Evolutionary conservation across 1,284 basidiomycete species (phyloP).

Genomic region (Puccinia novopanici): DNA sequence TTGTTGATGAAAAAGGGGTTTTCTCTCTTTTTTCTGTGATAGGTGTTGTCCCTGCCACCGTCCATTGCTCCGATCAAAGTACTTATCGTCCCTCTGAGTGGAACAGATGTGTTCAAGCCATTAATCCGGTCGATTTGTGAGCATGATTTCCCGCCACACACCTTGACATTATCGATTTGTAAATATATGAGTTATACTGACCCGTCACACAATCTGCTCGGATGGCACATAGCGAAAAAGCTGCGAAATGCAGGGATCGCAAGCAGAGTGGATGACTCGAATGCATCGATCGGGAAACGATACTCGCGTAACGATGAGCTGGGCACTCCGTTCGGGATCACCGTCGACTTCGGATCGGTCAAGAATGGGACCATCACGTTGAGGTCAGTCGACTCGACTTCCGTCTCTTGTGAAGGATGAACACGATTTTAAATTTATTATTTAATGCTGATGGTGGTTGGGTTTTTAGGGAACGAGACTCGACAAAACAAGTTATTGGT

Average conservation of each 20-base stretch:
- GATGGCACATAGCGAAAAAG: slow-evolving; percentile 66
- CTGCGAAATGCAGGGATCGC: slow-evolving; percentile 85
- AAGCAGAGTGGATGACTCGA: slow-evolving; percentile 91
- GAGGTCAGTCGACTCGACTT: slow-evolving; percentile 61
- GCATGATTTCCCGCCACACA: slow-evolving; percentile 56
- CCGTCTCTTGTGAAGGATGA: neutral
- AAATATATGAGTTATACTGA: no score
- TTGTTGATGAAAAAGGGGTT: slow-evolving; percentile 18
- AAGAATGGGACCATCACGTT: slow-evolving; percentile 86
- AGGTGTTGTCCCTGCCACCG: slow-evolving; percentile 86
- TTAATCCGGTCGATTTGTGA: slow-evolving; percentile 85
- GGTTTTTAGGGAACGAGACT: slow-evolving; percentile 43
- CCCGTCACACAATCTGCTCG: slow-evolving; percentile 6
- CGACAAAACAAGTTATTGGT: slow-evolving; percentile 50
- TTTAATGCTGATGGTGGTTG: neutral
- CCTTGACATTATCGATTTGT: no score
- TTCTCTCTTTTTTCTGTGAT: slow-evolving; percentile 50
- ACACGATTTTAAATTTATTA: neutral
- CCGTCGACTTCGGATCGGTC: slow-evolving; percentile 92
- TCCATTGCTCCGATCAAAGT: slow-evolving; percentile 95
- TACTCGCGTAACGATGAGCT: slow-evolving; percentile 98
- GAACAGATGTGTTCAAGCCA: slow-evolving; percentile 79
- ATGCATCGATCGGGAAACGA: slow-evolving; percentile 90
- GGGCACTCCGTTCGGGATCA: slow-evolving; percentile 93
- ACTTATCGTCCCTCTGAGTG: slow-evolving; percentile 91